Evolutionary conservation across 306 rosid species (phyloP).

Genomic region (Acacia melanoxylon): DNA sequence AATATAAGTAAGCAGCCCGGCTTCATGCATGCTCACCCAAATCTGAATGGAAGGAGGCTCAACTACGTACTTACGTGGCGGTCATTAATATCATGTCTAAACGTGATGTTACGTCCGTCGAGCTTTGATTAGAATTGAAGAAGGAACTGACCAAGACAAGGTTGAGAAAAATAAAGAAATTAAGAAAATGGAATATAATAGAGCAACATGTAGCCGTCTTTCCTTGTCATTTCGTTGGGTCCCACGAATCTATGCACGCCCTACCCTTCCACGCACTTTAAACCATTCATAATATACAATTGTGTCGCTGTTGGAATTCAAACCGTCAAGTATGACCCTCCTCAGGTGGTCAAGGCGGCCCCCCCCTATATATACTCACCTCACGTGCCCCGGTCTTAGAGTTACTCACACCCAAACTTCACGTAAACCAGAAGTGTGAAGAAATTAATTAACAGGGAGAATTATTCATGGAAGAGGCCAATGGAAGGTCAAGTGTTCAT

Average conservation of each 20-base stretch:
- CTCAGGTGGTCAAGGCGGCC: conserved; percentile 19
- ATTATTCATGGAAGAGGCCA: conserved; percentile 46
- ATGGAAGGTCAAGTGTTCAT: background rate
- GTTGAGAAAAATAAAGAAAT: too few species aligned
- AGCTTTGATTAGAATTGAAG: too few species aligned
- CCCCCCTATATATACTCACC: background rate
- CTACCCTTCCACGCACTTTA: conserved; percentile 23
- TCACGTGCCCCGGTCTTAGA: background rate
- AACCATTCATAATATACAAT: background rate
- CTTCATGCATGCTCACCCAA: too few species aligned
- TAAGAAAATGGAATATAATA: too few species aligned
- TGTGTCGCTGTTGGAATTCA: conserved; percentile 22
- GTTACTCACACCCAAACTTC: background rate
- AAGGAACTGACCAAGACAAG: too few species aligned
- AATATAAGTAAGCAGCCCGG: too few species aligned
- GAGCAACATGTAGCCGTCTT: too few species aligned
- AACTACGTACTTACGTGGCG: too few species aligned
- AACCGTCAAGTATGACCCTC: conserved; percentile 42
- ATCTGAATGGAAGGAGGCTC: too few species aligned
- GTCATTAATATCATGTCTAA: too few species aligned
- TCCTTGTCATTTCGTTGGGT: background rate
- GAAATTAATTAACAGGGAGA: background rate
- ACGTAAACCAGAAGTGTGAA: background rate
- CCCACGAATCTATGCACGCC: background rate
- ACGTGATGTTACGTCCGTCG: too few species aligned